phyloP scores from a whole-genome alignment of 164 flowering plant genomes.

The Annona squamosa region DNA sequence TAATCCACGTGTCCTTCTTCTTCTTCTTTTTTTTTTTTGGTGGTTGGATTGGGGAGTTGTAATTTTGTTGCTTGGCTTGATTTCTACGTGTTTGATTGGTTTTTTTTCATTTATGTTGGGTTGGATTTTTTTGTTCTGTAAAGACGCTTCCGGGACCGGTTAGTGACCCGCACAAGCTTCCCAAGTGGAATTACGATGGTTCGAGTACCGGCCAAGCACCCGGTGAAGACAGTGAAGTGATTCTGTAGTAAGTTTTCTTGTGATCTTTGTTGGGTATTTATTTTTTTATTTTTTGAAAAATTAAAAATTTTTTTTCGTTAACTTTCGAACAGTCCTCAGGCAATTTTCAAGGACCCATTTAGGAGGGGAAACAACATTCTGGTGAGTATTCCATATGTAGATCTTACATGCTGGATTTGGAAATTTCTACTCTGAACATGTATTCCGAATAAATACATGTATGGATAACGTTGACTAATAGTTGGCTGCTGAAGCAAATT shows the following conservation, averaged over 20 bases:
- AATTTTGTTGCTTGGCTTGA: background rate
- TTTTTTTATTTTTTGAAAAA: background rate
- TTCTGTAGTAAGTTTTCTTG: conserved; percentile 12
- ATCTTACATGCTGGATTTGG: too few relatives aligned
- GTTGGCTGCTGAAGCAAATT: too few relatives aligned
- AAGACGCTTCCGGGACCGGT: conserved; percentile 13
- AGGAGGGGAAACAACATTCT: conserved; percentile 23
- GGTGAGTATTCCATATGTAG: conserved; percentile 10
- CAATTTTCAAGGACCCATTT: conserved; percentile 27
- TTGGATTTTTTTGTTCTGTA: background rate
- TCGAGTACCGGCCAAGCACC: conserved; percentile 18
- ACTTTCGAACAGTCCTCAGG: conserved; percentile 17
- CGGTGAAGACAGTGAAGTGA: conserved; percentile 23
- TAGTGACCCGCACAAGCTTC: conserved; percentile 14
- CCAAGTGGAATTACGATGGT: conserved; percentile 19
- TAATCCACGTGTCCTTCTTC: background rate
- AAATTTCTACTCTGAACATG: too few relatives aligned
- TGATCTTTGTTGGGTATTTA: background rate
- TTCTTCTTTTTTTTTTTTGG: background rate
- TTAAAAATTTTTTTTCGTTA: background rate
- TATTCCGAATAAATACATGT: too few relatives aligned
- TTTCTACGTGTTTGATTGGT: background rate
- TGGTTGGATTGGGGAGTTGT: background rate
- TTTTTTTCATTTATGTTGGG: background rate
- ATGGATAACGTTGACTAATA: too few relatives aligned